Base-by-base conservation (phyloP, 1,284 basidiomycete genomes). In the Ceratobasidium theobromae region DNA sequence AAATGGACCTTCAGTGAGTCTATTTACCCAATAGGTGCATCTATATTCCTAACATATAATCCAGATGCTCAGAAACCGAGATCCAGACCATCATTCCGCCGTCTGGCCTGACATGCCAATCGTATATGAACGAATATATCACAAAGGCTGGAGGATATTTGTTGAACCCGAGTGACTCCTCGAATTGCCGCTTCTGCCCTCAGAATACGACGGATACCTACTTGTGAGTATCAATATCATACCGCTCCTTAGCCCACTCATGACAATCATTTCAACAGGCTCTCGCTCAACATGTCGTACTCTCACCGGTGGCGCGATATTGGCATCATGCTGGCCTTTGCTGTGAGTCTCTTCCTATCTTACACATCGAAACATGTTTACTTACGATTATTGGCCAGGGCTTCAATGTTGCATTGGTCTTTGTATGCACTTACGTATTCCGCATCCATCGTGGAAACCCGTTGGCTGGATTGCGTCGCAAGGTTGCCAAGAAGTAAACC, bases 61-160 rank as follows among this genome's bases (percentile, higher is more conserved):
- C 4, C 16, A 62, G 72, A 32, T 95, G 93, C 78, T 80, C 82
- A 41, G 71, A 77, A 0, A 81, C 84, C 58, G 91, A 94, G 73
- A 91, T 87, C 72, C 78, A 80, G n/a, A 71, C 81, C 23, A 90
- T 91, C 79, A 76, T 80, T 67, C 88, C 93, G 0, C 93, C 92
- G 0, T 70, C 79, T 0, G 88, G 87, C 3, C 85, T 93, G 75
- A 92, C 87, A 0, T 96, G 93, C 73, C 71, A 70, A 3, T 70
- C 82, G 1, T 96, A 87, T 84, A 91, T 87, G 0, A 77, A 79
- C 38, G 79, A 82, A 43, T 94, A 91, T 73, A 84, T 87, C 8
- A 70, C 72, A 1, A 77, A 76, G 3, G 82, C 84, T 70, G 86
- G 86, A 2, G 95, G 92, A 0, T 97, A 97, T 77, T 76, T 97